Percentiles rank a stretch among this genome's conserved stretches.
Conservation (phyloP, 768 basidiomycete species). For the Suillus subalutaceus region DNA sequence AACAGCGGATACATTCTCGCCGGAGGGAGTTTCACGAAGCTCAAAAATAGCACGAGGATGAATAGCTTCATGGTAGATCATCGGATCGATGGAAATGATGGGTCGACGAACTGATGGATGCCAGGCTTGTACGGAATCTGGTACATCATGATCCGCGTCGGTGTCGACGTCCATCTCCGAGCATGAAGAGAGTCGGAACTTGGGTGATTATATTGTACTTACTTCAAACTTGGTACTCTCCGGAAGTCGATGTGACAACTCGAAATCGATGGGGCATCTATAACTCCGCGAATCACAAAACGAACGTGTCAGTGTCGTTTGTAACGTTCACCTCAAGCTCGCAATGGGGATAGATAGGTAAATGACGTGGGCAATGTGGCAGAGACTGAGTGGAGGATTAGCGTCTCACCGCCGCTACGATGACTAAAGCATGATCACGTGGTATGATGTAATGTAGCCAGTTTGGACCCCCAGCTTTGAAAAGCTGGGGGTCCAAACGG, state of each 20-base stretch:
- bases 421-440: no score
- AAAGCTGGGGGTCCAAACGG: no score
- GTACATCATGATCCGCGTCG: background rate
- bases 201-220: background rate
- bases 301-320: background rate
- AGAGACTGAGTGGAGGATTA: no score
- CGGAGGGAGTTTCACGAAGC: constrained; percentile 17
- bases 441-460: no score
- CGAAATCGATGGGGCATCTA: background rate
- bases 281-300: constrained; percentile 8
- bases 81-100: constrained; percentile 17
- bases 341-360: no score
- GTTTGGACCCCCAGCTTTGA: no score
- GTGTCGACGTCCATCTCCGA: constrained; percentile 1
- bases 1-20: constrained; percentile 24
- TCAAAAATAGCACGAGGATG: constrained; percentile 31
- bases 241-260: no score
- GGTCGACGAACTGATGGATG: constrained; percentile 32
- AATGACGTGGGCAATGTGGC: no score
- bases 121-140: constrained; percentile 24
- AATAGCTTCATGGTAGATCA: constrained; percentile 23
- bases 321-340: background rate
- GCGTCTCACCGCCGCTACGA: no score
- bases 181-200: background rate
- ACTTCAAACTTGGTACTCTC: background rate